A percentile compares a stretch with the other conserved stretches of the same genome.
Conservation (phyloP, 2,329 filamentous ascomycete genomes). For the Colletotrichum godetiae region DNA sequence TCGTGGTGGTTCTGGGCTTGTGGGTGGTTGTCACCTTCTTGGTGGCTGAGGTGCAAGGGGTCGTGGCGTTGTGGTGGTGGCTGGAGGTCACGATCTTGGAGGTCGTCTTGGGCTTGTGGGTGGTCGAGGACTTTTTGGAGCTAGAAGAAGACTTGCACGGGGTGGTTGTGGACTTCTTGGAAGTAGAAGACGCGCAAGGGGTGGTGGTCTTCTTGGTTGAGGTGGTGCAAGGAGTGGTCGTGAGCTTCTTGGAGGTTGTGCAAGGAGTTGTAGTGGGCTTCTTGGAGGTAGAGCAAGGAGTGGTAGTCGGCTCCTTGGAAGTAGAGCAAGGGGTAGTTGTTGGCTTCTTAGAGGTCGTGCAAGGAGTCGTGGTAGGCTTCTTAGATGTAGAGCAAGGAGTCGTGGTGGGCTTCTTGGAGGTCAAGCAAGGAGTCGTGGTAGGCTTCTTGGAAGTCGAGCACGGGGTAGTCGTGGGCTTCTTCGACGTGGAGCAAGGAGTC, state of each 20-base stretch:
- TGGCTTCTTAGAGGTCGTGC: not conserved
- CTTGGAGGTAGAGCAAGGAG: not conserved
- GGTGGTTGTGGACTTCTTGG: not conserved
- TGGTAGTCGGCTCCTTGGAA: not conserved
- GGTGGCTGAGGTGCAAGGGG: not conserved
- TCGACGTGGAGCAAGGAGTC: not conserved
- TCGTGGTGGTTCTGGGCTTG: constrained; percentile 20
- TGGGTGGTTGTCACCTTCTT: constrained; percentile 1
- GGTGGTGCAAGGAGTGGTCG: not conserved
- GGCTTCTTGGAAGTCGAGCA: not conserved
- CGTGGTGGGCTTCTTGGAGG: not conserved
- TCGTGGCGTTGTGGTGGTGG: constrained; percentile 14
- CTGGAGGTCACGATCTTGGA: not conserved
- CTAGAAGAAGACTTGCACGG: constrained; percentile 2
- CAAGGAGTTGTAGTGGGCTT: not conserved
- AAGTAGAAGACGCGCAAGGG: not conserved
- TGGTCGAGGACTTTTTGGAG: not conserved
- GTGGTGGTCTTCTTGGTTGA: not conserved
- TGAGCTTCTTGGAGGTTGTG: not conserved
- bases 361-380: not conserved
- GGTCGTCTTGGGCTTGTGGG: not conserved
- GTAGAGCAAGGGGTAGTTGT: not conserved
- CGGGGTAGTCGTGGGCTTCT: not conserved
- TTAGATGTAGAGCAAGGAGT: not conserved
- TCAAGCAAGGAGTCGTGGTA: not conserved